A percentile compares a stretch with the other conserved stretches of the same genome.
Conservation (phyloP, 2,329 filamentous ascomycete genomes). For the Diaporthe caulivora region DNA sequence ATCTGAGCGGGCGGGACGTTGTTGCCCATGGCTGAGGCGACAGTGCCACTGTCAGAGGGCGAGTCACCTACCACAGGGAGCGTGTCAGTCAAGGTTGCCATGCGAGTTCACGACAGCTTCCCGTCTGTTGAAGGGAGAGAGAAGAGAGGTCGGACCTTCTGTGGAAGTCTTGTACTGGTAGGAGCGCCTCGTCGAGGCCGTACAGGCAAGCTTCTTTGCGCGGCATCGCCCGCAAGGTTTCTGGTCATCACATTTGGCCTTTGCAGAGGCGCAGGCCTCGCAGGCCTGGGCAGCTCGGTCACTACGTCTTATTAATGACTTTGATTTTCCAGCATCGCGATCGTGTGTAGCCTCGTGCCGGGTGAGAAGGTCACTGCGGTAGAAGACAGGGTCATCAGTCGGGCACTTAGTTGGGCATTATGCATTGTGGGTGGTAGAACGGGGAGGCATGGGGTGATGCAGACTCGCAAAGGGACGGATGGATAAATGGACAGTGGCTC, state of each 20-base stretch:
- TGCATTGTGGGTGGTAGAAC: not conserved
- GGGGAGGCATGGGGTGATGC: not conserved
- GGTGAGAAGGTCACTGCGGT: constrained; percentile 45
- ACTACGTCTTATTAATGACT: constrained; percentile 45
- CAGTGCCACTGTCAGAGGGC: constrained; percentile 2
- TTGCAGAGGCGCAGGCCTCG: constrained; percentile 45
- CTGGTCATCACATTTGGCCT: constrained; percentile 48
- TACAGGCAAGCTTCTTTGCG: constrained; percentile 44
- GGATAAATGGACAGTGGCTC: not conserved
- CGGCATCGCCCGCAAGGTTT: constrained; percentile 47
- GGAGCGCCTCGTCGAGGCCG: constrained; percentile 41
- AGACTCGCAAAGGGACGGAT: not conserved
- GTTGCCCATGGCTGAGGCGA: constrained; percentile 17
- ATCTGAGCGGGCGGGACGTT: constrained; percentile 11
- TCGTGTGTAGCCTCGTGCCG: constrained; percentile 49
- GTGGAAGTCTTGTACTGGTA: constrained; percentile 41
- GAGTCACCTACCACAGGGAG: constrained; percentile 16
- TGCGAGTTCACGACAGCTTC: not conserved
- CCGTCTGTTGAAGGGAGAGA: not conserved
- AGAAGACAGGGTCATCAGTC: not conserved
- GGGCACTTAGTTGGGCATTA: not conserved
- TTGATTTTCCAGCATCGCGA: constrained; percentile 44
- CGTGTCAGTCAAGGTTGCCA: constrained; percentile 25
- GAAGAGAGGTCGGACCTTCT: constrained; percentile 37
- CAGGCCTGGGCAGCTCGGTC: constrained; percentile 47